Evolutionary conservation across 192 early-diverging fungal species (phyloP), one percentile per base, ranked within the genome.

Genomic region (Allomyces arbusculus): DNA sequence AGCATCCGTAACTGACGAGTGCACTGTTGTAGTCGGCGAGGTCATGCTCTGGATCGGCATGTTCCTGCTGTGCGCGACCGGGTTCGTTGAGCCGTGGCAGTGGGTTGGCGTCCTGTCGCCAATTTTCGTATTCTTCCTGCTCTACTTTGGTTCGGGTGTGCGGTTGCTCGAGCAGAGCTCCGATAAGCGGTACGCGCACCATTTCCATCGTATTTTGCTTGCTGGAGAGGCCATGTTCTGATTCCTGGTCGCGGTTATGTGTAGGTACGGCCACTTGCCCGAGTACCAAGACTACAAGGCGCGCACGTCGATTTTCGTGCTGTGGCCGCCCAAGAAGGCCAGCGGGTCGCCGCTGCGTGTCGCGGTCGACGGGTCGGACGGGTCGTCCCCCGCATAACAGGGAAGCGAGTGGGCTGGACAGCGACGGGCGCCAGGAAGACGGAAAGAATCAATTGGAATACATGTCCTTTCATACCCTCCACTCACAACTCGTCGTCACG

Each of bases 31-130:
- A 58, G 50, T 64, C 26, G 80, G 80, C 33, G 80, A 82, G 65
- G 65, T 78, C 22, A 62, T 69, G 11, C 67, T 82, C 24, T 82
- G 80, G 80, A 61, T 74, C 44, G 80, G 80, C 23, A 70, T 77
- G 69, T 79, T 78, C 63, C 62, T 79, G 22, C 69, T 81, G 44
- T 73, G 72, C 61, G 69, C 71, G 16, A 68, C 61, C 24, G 80
- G 80, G 3, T 74, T 81, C 25, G 69, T 72, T 10, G 76, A 78
- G 44, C 5, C 22, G 10, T 80, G 80, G 80, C 74, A 79, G 58
- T 81, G 72, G 72, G 73, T 81, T n/a, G 55, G 67, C 63, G 69
- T 79, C 45, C 63, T 80, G 3, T 67, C 64, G 23, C 80, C 80
- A 0, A 22, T 79, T 20, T 82, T 82, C 75, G 80, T 78, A 16